A percentile compares a stretch with the other conserved stretches of the same genome.
phyloP scores from a whole-genome alignment of 2,329 filamentous ascomycete species.

The Sphaerostilbella broomeana region DNA sequence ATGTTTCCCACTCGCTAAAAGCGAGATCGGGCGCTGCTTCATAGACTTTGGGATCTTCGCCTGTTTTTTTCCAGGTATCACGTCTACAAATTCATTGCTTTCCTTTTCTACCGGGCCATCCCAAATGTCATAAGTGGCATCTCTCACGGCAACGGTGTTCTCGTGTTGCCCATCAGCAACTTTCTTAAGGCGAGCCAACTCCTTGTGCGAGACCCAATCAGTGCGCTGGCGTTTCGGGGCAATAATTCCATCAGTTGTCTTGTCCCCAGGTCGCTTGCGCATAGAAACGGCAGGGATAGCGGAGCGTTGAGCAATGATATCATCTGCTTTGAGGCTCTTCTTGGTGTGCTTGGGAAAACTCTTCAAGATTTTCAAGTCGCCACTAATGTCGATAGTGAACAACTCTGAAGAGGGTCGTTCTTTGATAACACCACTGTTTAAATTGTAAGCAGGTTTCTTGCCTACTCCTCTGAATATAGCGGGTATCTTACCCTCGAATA shows the following conservation, averaged over 20 bases:
- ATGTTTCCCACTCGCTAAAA: conserved; percentile 74
- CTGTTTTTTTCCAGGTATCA: conserved; percentile 58
- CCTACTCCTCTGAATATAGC: neutral
- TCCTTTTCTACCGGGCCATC: conserved; percentile 34
- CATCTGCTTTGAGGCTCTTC: conserved; percentile 81
- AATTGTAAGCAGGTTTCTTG: conserved; percentile 14
- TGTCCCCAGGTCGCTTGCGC: conserved; percentile 67
- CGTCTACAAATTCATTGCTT: conserved; percentile 40
- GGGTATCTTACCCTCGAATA: conserved; percentile 65
- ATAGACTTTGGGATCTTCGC: conserved; percentile 70
- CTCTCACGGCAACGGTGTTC: conserved; percentile 47
- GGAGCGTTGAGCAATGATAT: conserved; percentile 82
- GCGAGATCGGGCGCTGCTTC: conserved; percentile 68
- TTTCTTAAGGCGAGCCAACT: conserved; percentile 68
- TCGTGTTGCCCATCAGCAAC: conserved; percentile 69
- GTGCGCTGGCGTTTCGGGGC: conserved; percentile 68
- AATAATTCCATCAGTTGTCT: conserved; percentile 66
- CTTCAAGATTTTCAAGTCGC: conserved; percentile 59
- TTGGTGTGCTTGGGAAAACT: conserved; percentile 59
- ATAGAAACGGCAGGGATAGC: conserved; percentile 70
- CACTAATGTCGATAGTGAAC: conserved; percentile 73
- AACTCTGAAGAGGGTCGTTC: conserved; percentile 80
- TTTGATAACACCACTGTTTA: conserved; percentile 67
- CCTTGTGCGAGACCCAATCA: conserved; percentile 77
- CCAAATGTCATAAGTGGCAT: conserved; percentile 77